phyloP scores from a whole-genome alignment of 257 asterid species.

The Datura wrightii region DNA sequence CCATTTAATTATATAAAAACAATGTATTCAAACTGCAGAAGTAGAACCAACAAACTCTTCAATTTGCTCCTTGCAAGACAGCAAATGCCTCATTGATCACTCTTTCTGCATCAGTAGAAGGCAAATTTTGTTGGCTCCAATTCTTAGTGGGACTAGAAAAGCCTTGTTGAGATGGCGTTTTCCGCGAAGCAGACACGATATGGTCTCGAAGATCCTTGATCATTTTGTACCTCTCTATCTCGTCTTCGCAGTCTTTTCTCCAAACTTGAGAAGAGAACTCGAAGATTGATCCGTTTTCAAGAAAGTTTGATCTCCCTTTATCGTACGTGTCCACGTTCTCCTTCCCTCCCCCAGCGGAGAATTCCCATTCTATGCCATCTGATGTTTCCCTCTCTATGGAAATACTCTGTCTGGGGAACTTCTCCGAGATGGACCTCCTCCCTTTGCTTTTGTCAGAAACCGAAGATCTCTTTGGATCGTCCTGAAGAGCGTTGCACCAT shows the following conservation, averaged over 20 bases:
- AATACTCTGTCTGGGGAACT: conserved; percentile 46
- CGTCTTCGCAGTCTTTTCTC: conserved; percentile 72
- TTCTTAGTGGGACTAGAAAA: conserved; percentile 45
- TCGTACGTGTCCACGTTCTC: conserved; percentile 34
- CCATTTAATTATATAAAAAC: conserved; percentile 17
- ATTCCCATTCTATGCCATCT: conserved; percentile 68
- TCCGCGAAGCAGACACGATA: conserved; percentile 70
- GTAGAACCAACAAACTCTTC: conserved; percentile 29
- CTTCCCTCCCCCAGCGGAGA: conserved; percentile 40
- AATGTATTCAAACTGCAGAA: conserved; percentile 27
- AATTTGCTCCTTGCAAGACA: conserved; percentile 45
- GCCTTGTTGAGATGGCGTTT: conserved; percentile 55
- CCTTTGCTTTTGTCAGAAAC: conserved; percentile 49
- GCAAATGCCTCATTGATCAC: conserved; percentile 52
- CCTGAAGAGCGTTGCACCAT: conserved; percentile 54
- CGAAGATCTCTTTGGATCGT: conserved; percentile 48
- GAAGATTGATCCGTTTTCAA: conserved; percentile 46
- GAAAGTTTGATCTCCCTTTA: conserved; percentile 34
- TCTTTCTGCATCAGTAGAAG: conserved; percentile 53
- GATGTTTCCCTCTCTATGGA: conserved; percentile 49
- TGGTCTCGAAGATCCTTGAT: conserved; percentile 88
- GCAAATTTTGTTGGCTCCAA: conserved; percentile 46
- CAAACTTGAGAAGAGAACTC: conserved; percentile 61
- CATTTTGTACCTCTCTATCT: conserved; percentile 83
- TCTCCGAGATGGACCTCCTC: conserved; percentile 54